Base-by-base conservation (phyloP, 768 basidiomycete genomes). In the Suillus cothurnatus region DNA sequence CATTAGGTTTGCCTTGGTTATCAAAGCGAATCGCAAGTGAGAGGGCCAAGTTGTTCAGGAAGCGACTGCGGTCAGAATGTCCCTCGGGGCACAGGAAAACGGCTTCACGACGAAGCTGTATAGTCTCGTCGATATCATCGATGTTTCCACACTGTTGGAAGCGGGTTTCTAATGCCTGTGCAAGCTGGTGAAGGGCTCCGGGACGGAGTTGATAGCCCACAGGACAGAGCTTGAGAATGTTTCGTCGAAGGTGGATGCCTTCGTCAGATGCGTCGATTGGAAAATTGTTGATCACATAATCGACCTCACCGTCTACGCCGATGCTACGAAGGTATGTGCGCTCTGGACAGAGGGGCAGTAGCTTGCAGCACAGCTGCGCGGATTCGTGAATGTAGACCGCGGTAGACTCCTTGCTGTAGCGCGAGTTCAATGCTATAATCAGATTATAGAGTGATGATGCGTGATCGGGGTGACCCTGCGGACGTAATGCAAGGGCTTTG, bases 321-420 rank as follows among this genome's bases (percentile, higher is more conserved):
- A 50, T 28, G 49, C 49, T 50, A 26, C 49, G 49, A 28, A 28
- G 6, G 15, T 17, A 50, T 6, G 49, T 50, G 14, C 49, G 26
- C 6, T 50, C 26, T 26, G 49, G 26, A 50, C 26, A 50, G 23
- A 50, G 49, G 3, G 49, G 26, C 7, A 8, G 14, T 28, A 50
- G 15, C 49, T 50, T 17, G 14, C 15, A 17, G 26, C 15, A 50
- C 14, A 50, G 14, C 15, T 26, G 15, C 14, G 26, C 49, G n/a
- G 66, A 63, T 45, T 73, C 68, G 9, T 70, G 58, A 21, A 70
- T 32, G 60, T 72, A 71, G 17, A 49, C 58, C 3, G 49, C n/a
- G 1, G 68, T 23, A 6, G 62, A 36, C 23, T 53, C 49, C 52
- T 56, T 49, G 43, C 64, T 62, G 61, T 70, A 69, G 31, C 53